Evolutionary conservation across 768 basidiomycete genomes (phyloP), one percentile per base, ranked within the genome.

Genomic region (Infundibulicybe gibba): DNA sequence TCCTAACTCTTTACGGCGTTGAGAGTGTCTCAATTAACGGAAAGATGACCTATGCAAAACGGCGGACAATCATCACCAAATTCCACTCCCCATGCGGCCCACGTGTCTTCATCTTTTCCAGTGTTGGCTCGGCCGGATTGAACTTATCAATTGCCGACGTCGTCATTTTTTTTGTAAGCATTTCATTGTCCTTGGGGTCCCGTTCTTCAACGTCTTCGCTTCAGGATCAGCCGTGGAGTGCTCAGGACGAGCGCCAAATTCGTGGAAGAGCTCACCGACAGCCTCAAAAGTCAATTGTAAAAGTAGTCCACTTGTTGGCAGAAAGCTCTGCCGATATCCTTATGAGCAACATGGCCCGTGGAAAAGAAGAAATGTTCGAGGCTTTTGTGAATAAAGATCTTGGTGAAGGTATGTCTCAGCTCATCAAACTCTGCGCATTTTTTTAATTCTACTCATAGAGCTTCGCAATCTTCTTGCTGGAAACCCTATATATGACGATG

Each of bases 141-240:
- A 57, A 57, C 20, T 39, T 55, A 3, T 34, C 56, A 2, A 45
- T 33, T 1, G 49, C 54, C 0, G 21, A 38, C 11, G 43, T 43
- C 9, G 41, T 49, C 13, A 53, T 50, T 15, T 45, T 53, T 17
- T 46, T 57, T 20, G 45, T 50, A 51, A 60, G 59, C 55, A 2
- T 12, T 37, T 15, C 25, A 19, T n/a, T 3, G 3, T 38, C 35
- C 14, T 6, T n/a, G n/a, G n/a, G n/a, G 19, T 17, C 12, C 21
- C n/a, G 2, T 8, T 19, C 15, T 17, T 30, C 8, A 44, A n/a
- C n/a, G 16, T 10, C 30, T 32, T 5, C 19, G 45, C 5, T 41
- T 0, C 44, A 64, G 61, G 60, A 63, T 20, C 64, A 67, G 31
- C 61, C 61, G 1, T 65, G 61, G 64, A 58, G 55, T 41, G 51